Percentiles rank a stretch among this genome's conserved stretches.
Evolutionary conservation across 352 stramenopile species (phyloP).

Genomic region (Globisporangium splendens): DNA sequence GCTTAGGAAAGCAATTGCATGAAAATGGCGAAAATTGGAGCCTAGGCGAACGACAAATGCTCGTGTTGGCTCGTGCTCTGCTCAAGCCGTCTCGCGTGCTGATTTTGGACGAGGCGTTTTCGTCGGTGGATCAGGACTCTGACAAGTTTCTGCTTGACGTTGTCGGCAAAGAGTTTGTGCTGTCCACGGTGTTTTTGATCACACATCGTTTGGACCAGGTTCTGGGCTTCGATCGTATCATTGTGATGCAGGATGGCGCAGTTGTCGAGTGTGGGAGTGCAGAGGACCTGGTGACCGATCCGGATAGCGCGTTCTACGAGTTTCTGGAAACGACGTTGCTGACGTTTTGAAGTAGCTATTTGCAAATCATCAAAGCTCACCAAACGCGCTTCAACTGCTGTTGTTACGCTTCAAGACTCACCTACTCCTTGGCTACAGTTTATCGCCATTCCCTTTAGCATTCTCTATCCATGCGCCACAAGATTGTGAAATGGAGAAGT

Average conservation of each 20-base stretch:
- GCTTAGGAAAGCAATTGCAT: slow-evolving; percentile 36
- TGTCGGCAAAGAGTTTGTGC: slow-evolving; percentile 35
- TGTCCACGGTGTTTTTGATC: slow-evolving; percentile 80
- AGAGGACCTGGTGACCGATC: slow-evolving; percentile 31
- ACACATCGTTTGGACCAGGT: slow-evolving; percentile 81
- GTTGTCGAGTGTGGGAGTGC: slow-evolving; percentile 27
- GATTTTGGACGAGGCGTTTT: slow-evolving; percentile 88
- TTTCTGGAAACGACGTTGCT: slow-evolving; percentile 47
- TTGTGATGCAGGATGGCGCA: slow-evolving; percentile 17
- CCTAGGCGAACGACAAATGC: slow-evolving; percentile 87
- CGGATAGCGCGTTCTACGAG: slow-evolving; percentile 39
- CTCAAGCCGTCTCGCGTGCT: slow-evolving; percentile 83
- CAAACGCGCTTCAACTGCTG: too few relatives aligned
- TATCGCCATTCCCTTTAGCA: too few relatives aligned
- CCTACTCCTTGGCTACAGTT: too few relatives aligned
- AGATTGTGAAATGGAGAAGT: too few relatives aligned
- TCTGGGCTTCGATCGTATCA: slow-evolving; percentile 11
- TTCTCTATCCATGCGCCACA: too few relatives aligned
- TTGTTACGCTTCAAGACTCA: too few relatives aligned
- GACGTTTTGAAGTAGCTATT: slow-evolving; percentile 8
- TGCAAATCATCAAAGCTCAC: too few relatives aligned
- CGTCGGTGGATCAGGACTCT: slow-evolving; percentile 76
- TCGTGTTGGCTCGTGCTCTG: slow-evolving; percentile 87
- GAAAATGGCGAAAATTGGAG: slow-evolving; percentile 80
- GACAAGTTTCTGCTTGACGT: slow-evolving; percentile 82